Evolutionary conservation across 75 land plant genomes (phyloP), one percentile per base, ranked within the genome.

Genomic region (Chamaecyparis obtusa): DNA sequence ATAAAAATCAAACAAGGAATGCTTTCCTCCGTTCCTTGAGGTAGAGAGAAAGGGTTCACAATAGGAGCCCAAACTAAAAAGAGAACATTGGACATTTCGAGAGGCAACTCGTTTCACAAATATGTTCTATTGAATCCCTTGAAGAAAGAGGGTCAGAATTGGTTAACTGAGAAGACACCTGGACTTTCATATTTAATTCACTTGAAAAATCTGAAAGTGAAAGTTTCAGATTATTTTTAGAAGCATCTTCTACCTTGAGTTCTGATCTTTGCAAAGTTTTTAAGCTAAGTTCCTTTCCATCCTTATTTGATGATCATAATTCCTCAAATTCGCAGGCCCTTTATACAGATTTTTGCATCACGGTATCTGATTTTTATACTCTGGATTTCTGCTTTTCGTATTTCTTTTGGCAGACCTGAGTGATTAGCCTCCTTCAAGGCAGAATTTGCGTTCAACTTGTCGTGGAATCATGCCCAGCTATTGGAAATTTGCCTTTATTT

Each of bases 161-260:
- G 1, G 41, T 19, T 78, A 41, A 78, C 36, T 5, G 9, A 19
- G 46, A 37, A 37, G 46, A 24, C 14, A 19, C 21, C 5, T 5
- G 27, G 24, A 44, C 81, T 27, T 78, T 27, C 21, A 6, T 41
- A 78, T 78, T 39, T 78, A 36, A 19, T 19, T 78, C 81, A 17
- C 27, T 35, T 78, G 17, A 1, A 79, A 9, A 1, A 79, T 79
- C n/a, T 19, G 82, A 48, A 43, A 79, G 41, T 39, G 82, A 79
- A 41, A 41, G 82, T 79, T 79, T 79, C 24, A 79, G 82, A 21
- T 79, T 48, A 43, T 43, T 79, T 79, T 79, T 79, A 39, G 46
- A 79, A 79, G 46, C 46, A 41, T n/a, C 48, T 79, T 79, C 27
- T n/a, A 79, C 48, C n/a, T 79, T 79, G 24, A 79, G 48, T 46